Evolutionary conservation across 495 filamentous ascomycete genomes (phyloP), one percentile per base, ranked within the genome.

Genomic region (Sphaerosporella brunnea): DNA sequence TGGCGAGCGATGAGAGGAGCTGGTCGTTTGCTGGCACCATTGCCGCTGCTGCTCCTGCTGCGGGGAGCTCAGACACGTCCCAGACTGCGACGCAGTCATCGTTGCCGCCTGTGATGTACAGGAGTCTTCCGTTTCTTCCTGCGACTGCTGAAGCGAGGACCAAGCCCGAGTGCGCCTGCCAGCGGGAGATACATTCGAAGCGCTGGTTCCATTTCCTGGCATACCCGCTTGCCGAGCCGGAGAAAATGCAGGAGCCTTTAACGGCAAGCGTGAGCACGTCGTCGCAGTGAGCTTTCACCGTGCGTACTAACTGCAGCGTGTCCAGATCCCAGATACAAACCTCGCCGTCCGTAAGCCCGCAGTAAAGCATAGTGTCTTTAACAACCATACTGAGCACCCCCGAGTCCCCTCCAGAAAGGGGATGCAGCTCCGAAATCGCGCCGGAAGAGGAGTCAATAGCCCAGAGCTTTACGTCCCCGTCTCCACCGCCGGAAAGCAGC

Each of bases 261-360:
- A 95, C 79, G 45, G 78, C 73, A 41, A 97, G 68, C 7, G 84
- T 78, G 67, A 88, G 84, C 37, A 97, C 71, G 60, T 95, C 92
- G 5, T 79, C 80, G 18, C 73, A 77, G 50, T 87, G 79, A 16
- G 77, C 72, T 53, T 80, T 82, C 53, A 95, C 77, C 7, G 77
- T 82, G 47, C 88, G 72, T 16, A 97, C 69, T 41, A 90, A 78
- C 66, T 97, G 90, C 51, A 78, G 75, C 1, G 90, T 95, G 60
- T 97, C 90, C 11, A 96, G 68, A 56, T 97, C 93, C 90, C 90
- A 97, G 13, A 96, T 77, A 59, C 94, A 87, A 44, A 97, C 72
- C 35, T 92, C 77, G n/a, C 90, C 90, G n/a, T 78, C 74, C 0
- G 83, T 72, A 45, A 86, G 75, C 48, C 90, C 90, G 52, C 80